These are phyloP conservation scores for Chlorella vulgaris DNA, from an alignment of 139 green algal species.

Conservation along the genomic window DNA sequence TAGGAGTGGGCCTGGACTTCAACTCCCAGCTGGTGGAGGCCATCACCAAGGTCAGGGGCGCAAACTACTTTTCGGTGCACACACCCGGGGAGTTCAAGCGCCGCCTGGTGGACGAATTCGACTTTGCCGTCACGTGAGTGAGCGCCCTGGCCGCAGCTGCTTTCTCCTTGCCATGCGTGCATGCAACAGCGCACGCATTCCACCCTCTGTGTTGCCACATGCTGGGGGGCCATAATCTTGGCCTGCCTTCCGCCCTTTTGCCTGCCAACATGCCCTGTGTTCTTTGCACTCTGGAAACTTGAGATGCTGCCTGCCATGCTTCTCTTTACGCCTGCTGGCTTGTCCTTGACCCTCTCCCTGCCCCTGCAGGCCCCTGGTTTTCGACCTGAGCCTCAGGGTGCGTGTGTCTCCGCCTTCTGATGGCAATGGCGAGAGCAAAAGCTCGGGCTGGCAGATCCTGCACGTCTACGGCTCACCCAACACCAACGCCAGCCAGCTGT, in stretches of 20 bases:
- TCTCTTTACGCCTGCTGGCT: neutral
- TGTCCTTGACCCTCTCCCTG: neutral
- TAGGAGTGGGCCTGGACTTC: slow-evolving; percentile 47
- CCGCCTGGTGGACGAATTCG: slow-evolving; percentile 44
- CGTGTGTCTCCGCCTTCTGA: neutral
- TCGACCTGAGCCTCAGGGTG: slow-evolving; percentile 38
- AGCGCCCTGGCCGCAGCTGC: no score
- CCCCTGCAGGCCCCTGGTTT: slow-evolving; percentile 40
- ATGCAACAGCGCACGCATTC: no score
- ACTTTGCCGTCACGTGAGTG: slow-evolving; percentile 35
- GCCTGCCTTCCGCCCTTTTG: no score
- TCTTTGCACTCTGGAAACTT: no score
- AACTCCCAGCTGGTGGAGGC: slow-evolving; percentile 42
- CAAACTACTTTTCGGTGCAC: slow-evolving; percentile 45
- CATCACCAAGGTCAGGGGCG: slow-evolving; percentile 20
- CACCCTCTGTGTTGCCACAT: no score
- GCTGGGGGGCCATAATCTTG: no score
- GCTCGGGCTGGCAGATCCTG: slow-evolving; percentile 37
- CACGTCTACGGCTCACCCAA: slow-evolving; percentile 37
- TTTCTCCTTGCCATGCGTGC: no score
- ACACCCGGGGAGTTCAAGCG: slow-evolving; percentile 40
- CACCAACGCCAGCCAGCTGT: slow-evolving; percentile 30
- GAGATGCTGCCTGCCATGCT: neutral
- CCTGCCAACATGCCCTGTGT: no score
- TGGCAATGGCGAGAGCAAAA: neutral